Percentiles rank a stretch among this genome's conserved stretches.
Evolutionary conservation across 2,329 filamentous ascomycete genomes (phyloP).

Genomic region (Fusarium ramigenum): DNA sequence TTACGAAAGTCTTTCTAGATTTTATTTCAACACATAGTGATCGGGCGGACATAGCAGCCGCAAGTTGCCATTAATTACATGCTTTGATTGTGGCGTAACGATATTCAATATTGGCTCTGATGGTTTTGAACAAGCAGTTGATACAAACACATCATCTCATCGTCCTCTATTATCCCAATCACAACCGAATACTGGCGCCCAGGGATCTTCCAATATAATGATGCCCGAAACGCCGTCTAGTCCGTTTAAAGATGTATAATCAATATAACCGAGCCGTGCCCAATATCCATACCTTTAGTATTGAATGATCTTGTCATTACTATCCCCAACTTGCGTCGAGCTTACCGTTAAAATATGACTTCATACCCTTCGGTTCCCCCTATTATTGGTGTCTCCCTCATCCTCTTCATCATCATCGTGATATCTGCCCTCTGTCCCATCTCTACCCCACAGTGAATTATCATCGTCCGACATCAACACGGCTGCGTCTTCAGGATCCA

Average conservation of each 20-base stretch:
- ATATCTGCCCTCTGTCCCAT: conserved; percentile 50
- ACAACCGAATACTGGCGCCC: not conserved
- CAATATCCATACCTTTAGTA: not conserved
- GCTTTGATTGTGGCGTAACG: conserved; percentile 17
- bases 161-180: conserved; percentile 5
- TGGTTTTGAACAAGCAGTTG: not conserved
- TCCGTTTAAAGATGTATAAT: not conserved
- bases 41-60: not conserved
- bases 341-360: not conserved
- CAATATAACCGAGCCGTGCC: not conserved
- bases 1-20: not conserved
- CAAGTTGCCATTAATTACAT: conserved; percentile 14
- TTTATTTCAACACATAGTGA: not conserved
- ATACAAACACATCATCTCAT: not conserved
- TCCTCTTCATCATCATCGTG: conserved; percentile 46
- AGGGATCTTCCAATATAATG: not conserved
- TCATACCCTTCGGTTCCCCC: conserved; percentile 10
- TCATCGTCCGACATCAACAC: conserved; percentile 68
- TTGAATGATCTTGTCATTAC: conserved; percentile 1
- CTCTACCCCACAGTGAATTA: conserved; percentile 64
- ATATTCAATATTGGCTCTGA: conserved; percentile 35
- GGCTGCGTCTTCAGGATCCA: conserved; percentile 61
- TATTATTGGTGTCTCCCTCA: conserved; percentile 29
- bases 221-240: conserved; percentile 40
- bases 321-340: conserved; percentile 4